A percentile compares a stretch with the other conserved stretches of the same genome.
Conservation (phyloP, 2,329 filamentous ascomycete species). For the Colletotrichum spinosum region DNA sequence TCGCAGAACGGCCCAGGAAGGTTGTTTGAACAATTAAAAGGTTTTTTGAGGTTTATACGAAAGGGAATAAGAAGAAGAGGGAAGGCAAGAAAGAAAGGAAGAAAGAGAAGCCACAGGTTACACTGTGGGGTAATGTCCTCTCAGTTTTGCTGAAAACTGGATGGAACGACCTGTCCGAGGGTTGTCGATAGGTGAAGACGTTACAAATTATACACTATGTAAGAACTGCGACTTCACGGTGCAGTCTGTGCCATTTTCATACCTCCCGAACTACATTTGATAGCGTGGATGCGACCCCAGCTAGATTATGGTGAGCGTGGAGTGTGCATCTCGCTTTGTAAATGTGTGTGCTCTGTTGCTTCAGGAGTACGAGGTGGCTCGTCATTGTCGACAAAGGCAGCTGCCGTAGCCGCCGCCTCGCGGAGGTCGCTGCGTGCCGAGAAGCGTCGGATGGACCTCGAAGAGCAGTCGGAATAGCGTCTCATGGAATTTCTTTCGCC, state of each 20-base stretch:
- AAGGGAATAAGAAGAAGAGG: not conserved
- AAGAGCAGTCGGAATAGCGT: conserved; percentile 30
- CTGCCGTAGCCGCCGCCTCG: conserved; percentile 32
- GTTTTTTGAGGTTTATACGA: not conserved
- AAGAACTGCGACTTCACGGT: too few species aligned
- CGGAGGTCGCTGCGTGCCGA: conserved; percentile 31
- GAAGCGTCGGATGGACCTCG: conserved; percentile 29
- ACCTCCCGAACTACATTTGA: too few species aligned
- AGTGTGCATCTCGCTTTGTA: conserved; percentile 17
- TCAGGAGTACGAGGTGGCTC: conserved; percentile 19
- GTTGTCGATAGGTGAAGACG: not conserved
- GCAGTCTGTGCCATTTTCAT: too few species aligned
- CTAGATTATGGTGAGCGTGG: conserved; percentile 10
- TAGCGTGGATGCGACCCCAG: not conserved
- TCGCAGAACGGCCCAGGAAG: not conserved
- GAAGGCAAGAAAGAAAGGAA: too few species aligned
- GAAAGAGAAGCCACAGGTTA: too few species aligned
- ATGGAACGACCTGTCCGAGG: not conserved
- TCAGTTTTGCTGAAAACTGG: not conserved
- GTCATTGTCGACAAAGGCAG: conserved; percentile 26
- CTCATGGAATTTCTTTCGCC: conserved; percentile 27
- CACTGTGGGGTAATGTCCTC: too few species aligned
- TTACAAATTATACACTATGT: not conserved
- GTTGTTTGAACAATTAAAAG: not conserved
- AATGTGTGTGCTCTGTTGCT: conserved; percentile 22